phyloP scores from a whole-genome alignment of 208 protist genomes.

The Leishmania guyanensis region DNA sequence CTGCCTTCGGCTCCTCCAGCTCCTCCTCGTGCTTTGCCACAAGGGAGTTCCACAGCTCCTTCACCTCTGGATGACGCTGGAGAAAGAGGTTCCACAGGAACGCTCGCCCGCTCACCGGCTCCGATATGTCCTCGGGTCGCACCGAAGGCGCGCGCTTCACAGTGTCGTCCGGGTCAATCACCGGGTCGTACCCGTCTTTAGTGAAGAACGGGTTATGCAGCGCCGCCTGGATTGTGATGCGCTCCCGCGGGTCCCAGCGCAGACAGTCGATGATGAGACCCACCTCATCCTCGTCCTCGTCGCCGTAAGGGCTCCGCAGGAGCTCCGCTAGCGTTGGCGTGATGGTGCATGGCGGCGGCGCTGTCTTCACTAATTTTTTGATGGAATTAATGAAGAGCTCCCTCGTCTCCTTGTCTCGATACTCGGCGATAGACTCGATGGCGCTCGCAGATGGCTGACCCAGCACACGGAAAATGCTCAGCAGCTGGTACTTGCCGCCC shows the following conservation, averaged over 20 bases:
- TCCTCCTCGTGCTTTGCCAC: slow-evolving; percentile 46
- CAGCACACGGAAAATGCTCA: slow-evolving; percentile 71
- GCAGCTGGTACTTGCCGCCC: slow-evolving; percentile 94
- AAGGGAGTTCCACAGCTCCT: slow-evolving; percentile 61
- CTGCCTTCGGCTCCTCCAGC: slow-evolving; percentile 13
- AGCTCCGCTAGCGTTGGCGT: slow-evolving; percentile 33
- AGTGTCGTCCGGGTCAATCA: slow-evolving; percentile 67
- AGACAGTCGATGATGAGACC: slow-evolving; percentile 72
- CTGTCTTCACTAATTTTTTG: slow-evolving; percentile 31
- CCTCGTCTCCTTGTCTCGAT: slow-evolving; percentile 45
- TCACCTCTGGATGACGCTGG: slow-evolving; percentile 77
- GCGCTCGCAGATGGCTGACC: slow-evolving; percentile 44
- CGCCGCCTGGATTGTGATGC: slow-evolving; percentile 71
- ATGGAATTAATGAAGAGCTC: slow-evolving; percentile 51
- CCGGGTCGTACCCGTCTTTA: slow-evolving; percentile 68
- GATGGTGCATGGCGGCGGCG: slow-evolving; percentile 11
- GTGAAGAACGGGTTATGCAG: slow-evolving; percentile 83
- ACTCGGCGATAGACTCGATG: slow-evolving; percentile 68
- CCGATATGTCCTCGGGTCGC: slow-evolving; percentile 52
- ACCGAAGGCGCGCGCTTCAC: slow-evolving; percentile 58
- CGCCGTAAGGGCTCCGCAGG: slow-evolving; percentile 61
- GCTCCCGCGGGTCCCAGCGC: slow-evolving; percentile 68
- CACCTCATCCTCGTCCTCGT: slow-evolving; percentile 77
- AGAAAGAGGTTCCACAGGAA: slow-evolving; percentile 84
- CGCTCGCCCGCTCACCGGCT: slow-evolving; percentile 60